phyloP scores from a whole-genome alignment of 768 basidiomycete genomes.

The Suillus occidentalis region DNA sequence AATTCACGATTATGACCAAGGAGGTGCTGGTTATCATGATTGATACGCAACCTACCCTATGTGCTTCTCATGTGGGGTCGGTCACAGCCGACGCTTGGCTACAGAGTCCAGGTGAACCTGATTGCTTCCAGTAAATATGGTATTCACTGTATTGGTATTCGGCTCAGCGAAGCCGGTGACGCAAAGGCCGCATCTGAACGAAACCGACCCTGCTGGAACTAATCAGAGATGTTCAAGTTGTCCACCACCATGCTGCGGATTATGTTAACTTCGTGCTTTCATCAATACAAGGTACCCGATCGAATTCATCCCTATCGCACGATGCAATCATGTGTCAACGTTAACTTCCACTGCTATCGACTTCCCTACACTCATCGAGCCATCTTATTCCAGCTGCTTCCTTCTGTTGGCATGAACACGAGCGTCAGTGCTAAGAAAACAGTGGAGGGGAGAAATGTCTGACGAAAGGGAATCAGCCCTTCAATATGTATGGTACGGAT shows the following conservation, averaged over 20 bases:
- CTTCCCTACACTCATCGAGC: no score
- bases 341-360: no score
- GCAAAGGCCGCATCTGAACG: background rate
- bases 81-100: background rate
- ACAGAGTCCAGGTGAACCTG: background rate
- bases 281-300: background rate
- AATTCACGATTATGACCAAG: background rate
- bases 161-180: background rate
- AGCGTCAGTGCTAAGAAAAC: no score
- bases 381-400: no score
- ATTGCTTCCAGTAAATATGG: background rate
- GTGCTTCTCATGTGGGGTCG: constrained; percentile 31
- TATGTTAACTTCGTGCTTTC: background rate
- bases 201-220: background rate
- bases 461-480: no score
- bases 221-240: background rate
- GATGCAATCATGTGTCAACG: no score
- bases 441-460: no score
- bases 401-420: no score
- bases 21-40: constrained; percentile 25
- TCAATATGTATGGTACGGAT: no score
- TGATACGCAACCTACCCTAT: constrained; percentile 31
- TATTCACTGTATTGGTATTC: background rate
- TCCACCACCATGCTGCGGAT: background rate
- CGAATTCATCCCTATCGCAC: no score